Evolutionary conservation across 805 yeast genomes (phyloP), one percentile per base, ranked within the genome.

Genomic region (Wickerhamiella qilinensis): DNA sequence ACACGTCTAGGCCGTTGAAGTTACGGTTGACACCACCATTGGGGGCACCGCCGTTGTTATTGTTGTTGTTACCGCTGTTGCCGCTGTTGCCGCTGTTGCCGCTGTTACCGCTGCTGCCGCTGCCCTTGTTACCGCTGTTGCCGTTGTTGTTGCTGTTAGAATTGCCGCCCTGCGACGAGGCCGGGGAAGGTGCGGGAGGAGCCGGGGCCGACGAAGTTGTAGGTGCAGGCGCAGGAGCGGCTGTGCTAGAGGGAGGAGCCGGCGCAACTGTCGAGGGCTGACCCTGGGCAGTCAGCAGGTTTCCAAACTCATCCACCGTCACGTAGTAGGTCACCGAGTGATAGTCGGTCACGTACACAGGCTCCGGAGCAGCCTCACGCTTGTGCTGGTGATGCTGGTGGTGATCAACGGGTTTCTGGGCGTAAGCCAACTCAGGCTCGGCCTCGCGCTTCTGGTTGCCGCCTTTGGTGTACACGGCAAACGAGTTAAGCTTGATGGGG

Each of bases 401-500:
- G 56, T 33, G 39, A 3, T 15, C 52, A 30, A 46, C 52, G n/a
- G n/a, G n/a, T n/a, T n/a, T n/a, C n/a, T n/a, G n/a, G n/a, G n/a
- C n/a, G n/a, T n/a, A n/a, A n/a, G n/a, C n/a, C n/a, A n/a, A n/a
- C 46, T 53, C 51, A 22, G 25, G 9, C 36, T 33, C 39, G 36
- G 38, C 46, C 27, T n/a, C 41, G 45, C 76, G 78, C 64, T 69
- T 72, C 54, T 65, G 68, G 55, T 59, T 69, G 71, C 44, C 57
- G 52, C 55, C 60, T 67, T 50, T 48, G 53, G 77, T 75, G 68
- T 86, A 91, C 40, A 83, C 95, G 59, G 86, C 96, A 55, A 91
- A 84, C 63, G 83, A 83, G 54, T 67, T 63, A 56, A 84, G 72
- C 56, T 72, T 68, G 50, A 84, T 54, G 28, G 94, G 94, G 51